A percentile compares a stretch with the other conserved stretches of the same genome.
These are phyloP conservation scores for Spizellomyces sp. DNA, from an alignment of 192 early-diverging fungal species.

Conservation along the genomic window DNA sequence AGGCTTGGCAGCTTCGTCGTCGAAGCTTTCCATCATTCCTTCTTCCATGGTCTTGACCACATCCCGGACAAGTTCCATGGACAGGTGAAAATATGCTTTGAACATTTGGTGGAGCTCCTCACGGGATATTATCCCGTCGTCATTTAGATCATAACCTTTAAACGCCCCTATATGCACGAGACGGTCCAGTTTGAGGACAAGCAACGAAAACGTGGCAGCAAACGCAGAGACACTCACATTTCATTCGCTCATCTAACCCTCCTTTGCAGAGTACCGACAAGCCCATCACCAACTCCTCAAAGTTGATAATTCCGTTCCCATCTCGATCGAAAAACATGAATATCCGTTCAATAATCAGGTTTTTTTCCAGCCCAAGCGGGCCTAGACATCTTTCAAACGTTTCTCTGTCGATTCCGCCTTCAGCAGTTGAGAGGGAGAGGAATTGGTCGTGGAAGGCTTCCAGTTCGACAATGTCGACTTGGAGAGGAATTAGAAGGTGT, in stretches of 20 bases:
- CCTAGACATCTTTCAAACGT: constrained; percentile 89
- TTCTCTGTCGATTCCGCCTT: constrained; percentile 73
- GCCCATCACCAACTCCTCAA: constrained; percentile 81
- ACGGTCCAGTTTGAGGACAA: background rate
- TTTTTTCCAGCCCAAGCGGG: constrained; percentile 77
- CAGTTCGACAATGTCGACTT: constrained; percentile 85
- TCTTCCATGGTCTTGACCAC: constrained; percentile 89
- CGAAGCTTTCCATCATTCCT: constrained; percentile 81
- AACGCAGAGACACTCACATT: constrained; percentile 67
- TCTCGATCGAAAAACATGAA: constrained; percentile 92
- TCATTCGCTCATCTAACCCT: constrained; percentile 85
- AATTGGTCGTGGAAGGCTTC: constrained; percentile 87
- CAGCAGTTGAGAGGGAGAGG: constrained; percentile 70
- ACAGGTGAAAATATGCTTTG: constrained; percentile 89
- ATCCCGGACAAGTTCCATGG: constrained; percentile 85
- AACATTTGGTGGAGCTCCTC: constrained; percentile 87
- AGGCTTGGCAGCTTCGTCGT: constrained; percentile 80
- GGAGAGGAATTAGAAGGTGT: background rate
- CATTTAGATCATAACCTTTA: constrained; percentile 89
- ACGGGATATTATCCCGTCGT: constrained; percentile 79
- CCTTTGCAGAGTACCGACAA: constrained; percentile 84
- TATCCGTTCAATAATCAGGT: constrained; percentile 83
- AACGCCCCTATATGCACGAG: constrained; percentile 67
- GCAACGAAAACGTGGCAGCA: background rate
- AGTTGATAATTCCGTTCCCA: constrained; percentile 73